These are phyloP conservation scores for Candida maltosa DNA, from an alignment of 805 yeast species.

Conservation along the genomic window DNA sequence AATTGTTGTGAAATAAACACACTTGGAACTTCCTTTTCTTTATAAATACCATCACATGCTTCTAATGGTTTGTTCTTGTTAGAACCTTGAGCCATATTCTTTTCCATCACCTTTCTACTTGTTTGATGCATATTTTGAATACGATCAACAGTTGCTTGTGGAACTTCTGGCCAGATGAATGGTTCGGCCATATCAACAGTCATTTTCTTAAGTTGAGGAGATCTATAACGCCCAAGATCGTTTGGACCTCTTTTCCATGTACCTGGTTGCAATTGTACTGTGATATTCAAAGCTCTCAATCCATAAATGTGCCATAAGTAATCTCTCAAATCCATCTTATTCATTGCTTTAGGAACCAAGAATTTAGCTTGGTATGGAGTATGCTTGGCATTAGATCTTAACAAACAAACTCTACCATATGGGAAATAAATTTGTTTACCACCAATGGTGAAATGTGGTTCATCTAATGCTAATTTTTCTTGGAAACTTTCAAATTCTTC, in stretches of 20 bases:
- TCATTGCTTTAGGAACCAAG: slow-evolving; percentile 89
- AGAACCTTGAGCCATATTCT: slow-evolving; percentile 56
- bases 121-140: slow-evolving; percentile 42
- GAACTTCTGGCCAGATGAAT: slow-evolving; percentile 83
- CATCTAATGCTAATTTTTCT: slow-evolving; percentile 48
- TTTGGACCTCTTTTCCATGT: slow-evolving; percentile 51
- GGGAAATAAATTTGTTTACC: slow-evolving; percentile 78
- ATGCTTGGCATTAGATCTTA: slow-evolving; percentile 93
- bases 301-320: slow-evolving; percentile 89
- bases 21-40: slow-evolving; percentile 41
- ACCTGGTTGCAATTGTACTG: slow-evolving; percentile 80
- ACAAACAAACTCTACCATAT: slow-evolving; percentile 70
- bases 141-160: slow-evolving; percentile 32
- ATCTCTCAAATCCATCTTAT: slow-evolving; percentile 91
- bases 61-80: slow-evolving; percentile 64
- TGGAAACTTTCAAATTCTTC: slow-evolving; percentile 37
- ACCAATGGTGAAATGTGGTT: slow-evolving; percentile 83
- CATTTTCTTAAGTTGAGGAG: slow-evolving; percentile 88
- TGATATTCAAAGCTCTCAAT: slow-evolving; percentile 80
- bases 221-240: slow-evolving; percentile 69
- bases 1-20: slow-evolving; percentile 28
- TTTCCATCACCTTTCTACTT: slow-evolving; percentile 46
- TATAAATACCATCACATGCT: slow-evolving; percentile 70
- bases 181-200: slow-evolving; percentile 95
- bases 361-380: slow-evolving; percentile 97